These are phyloP conservation scores for Torulaspora globosa DNA, from an alignment of 1,139 yeast genomes.

Conservation along the genomic window DNA sequence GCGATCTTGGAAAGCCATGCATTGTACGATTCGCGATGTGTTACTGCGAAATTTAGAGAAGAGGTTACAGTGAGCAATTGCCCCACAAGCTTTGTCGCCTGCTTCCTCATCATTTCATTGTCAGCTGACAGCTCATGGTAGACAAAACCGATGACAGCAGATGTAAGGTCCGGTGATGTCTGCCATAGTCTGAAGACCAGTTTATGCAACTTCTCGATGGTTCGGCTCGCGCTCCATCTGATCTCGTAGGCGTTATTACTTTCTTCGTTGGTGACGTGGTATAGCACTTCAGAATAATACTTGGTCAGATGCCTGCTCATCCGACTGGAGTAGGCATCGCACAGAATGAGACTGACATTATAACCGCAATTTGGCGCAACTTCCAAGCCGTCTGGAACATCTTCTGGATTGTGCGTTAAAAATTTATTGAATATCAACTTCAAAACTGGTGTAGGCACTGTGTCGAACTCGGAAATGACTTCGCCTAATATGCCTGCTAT, in stretches of 20 bases:
- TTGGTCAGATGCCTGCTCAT: slow-evolving; percentile 77
- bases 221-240: slow-evolving; percentile 35
- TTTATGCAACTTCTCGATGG: slow-evolving; percentile 56
- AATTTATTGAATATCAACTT: slow-evolving; percentile 52
- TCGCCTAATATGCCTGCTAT: slow-evolving; percentile 70
- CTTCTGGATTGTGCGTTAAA: slow-evolving; percentile 35
- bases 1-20: slow-evolving; percentile 73
- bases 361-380: slow-evolving; percentile 52
- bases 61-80: slow-evolving; percentile 52
- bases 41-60: slow-evolving; percentile 54
- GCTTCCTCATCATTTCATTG: slow-evolving; percentile 54
- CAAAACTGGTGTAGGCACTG: slow-evolving; percentile 60
- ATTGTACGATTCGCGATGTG: slow-evolving; percentile 59
- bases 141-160: slow-evolving; percentile 71
- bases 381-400: slow-evolving; percentile 35
- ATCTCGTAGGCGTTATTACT: slow-evolving; percentile 33
- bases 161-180: slow-evolving; percentile 67
- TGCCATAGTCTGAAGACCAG: slow-evolving; percentile 71
- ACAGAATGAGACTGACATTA: slow-evolving; percentile 61
- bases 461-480: slow-evolving; percentile 68
- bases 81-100: slow-evolving; percentile 76
- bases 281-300: slow-evolving; percentile 71
- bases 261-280: slow-evolving; percentile 43
- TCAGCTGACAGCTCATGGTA: slow-evolving; percentile 80
- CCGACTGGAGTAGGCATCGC: slow-evolving; percentile 67